These are phyloP conservation scores for Neurospora cerealis DNA, from an alignment of 495 filamentous ascomycete genomes.

Conservation along the genomic window DNA sequence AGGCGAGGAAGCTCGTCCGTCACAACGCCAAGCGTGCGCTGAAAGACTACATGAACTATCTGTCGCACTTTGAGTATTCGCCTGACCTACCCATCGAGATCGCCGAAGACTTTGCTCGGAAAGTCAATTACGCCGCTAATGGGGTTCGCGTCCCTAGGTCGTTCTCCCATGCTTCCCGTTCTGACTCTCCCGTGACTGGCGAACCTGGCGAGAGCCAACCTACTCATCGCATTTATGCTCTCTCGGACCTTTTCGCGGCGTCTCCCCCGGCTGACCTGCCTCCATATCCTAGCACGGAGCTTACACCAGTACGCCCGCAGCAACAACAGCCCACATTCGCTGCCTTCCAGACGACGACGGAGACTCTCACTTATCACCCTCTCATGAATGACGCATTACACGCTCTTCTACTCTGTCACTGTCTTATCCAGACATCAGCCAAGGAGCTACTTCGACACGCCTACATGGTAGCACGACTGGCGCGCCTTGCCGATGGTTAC, in stretches of 20 bases:
- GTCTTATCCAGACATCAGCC: conserved; percentile 60
- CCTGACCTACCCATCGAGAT: conserved; percentile 54
- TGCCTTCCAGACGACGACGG: conserved; percentile 34
- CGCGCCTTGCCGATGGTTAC: conserved; percentile 65
- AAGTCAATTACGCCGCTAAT: conserved; percentile 47
- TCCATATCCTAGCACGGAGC: conserved; percentile 41
- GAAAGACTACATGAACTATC: conserved; percentile 57
- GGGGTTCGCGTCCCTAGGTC: conserved; percentile 18
- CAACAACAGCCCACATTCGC: conserved; percentile 9
- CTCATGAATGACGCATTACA: conserved; percentile 67
- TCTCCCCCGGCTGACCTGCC: conserved; percentile 47
- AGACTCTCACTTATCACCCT: conserved; percentile 70
- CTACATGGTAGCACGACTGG: conserved; percentile 65
- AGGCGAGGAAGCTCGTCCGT: conserved; percentile 56
- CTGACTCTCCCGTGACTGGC: conserved; percentile 7
- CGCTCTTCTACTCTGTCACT: conserved; percentile 60
- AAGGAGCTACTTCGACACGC: conserved; percentile 68
- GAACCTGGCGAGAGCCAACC: neutral
- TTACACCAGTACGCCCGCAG: conserved; percentile 15
- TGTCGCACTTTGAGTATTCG: conserved; percentile 67
- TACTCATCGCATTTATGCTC: conserved; percentile 28
- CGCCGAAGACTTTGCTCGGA: conserved; percentile 56
- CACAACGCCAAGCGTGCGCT: conserved; percentile 63
- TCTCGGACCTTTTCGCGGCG: conserved; percentile 47
- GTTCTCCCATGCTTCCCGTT: neutral